Base-by-base conservation (phyloP, 2,329 filamentous ascomycete species). In the Achaetomium macrosporum region DNA sequence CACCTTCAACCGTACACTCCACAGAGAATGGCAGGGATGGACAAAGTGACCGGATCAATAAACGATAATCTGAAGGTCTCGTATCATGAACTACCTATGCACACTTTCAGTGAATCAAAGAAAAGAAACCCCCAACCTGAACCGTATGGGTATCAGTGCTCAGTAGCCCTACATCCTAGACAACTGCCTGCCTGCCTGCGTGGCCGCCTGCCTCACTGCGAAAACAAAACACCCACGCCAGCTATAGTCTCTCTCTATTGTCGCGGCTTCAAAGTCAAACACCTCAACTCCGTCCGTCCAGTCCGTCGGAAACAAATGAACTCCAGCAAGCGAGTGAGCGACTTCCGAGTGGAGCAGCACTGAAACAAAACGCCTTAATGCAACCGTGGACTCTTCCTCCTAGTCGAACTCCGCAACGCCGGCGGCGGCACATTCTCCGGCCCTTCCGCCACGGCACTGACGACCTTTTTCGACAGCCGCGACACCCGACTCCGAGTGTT, bases 321-420 rank as follows among this genome's bases (percentile, higher is more conserved):
- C 29, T 29, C 4, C 3, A 12, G n/a, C 19, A 45, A 46, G n/a
- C 17, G 29, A 16, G 5, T 9, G 5, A 50, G 17, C 37, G 13
- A 25, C 17, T 39, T n/a, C 39, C 40, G 15, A n/a, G n/a, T n/a
- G n/a, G n/a, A n/a, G n/a, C n/a, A n/a, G n/a, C 17, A 15, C 2
- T 11, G 12, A 8, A 40, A 25, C 2, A 25, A 29, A 37, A 30
- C 5, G 44, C 16, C 1, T 29, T 31, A 65, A 29, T 69, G 66
- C 52, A 81, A 63, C 51, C 79, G 66, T 3, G 79, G 77, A 57
- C 79, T 82, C 70, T 81, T 81, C 64, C 79, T 75, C 65, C 74
- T 73, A 51, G 71, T 68, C 29, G 71, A 56, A 47, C 75, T 74
- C 64, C 75, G 73, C 64, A 76, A 69, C n/a, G 70, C 67, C 46